A percentile compares a stretch with the other conserved stretches of the same genome.
Evolutionary conservation across 495 filamentous ascomycete genomes (phyloP).

Genomic region (Thozetella sp.): DNA sequence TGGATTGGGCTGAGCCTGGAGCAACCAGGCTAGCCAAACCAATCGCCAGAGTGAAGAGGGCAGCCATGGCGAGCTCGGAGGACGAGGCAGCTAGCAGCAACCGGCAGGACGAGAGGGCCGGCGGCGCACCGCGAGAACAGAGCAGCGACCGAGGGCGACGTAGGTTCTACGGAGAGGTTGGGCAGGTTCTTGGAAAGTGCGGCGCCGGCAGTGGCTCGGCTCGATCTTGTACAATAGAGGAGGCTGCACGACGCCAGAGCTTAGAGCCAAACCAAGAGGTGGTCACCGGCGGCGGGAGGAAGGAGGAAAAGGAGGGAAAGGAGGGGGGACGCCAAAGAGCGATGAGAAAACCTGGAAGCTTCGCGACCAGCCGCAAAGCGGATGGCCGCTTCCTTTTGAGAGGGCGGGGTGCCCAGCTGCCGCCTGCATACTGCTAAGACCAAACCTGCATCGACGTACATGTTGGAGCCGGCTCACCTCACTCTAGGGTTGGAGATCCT

Average conservation of each 20-base stretch:
- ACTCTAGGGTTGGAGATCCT: not conserved
- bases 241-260: too few species aligned
- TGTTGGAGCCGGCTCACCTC: not conserved
- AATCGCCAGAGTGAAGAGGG: slow-evolving; percentile 10
- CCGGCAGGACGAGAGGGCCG: too few species aligned
- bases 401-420: not conserved
- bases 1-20: slow-evolving; percentile 20
- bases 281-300: too few species aligned
- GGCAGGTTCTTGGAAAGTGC: too few species aligned
- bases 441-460: not conserved
- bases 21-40: slow-evolving; percentile 10
- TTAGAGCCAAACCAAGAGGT: too few species aligned
- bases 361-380: not conserved
- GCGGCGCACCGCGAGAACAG: too few species aligned
- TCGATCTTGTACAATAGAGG: too few species aligned
- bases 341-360: not conserved
- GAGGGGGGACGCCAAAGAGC: not conserved
- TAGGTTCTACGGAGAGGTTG: too few species aligned
- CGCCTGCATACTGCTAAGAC: not conserved
- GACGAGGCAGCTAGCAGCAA: not conserved
- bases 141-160: too few species aligned
- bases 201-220: too few species aligned
- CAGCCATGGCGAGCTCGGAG: slow-evolving; percentile 14
- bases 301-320: too few species aligned
- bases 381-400: not conserved